Conservation (phyloP, 371 early-diverging fungal species). For the Cokeromyces recurvatus region DNA sequence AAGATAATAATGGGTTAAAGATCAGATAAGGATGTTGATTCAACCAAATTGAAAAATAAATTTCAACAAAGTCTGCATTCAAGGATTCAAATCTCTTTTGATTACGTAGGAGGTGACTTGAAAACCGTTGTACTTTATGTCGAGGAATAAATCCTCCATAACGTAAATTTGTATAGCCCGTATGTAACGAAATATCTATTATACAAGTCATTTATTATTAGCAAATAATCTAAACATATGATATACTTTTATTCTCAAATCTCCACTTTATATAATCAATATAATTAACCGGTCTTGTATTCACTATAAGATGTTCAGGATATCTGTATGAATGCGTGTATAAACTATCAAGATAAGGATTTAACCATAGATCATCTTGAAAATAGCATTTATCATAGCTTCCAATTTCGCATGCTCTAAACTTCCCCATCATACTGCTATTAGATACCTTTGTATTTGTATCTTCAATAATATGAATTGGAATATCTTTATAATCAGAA, state of each 20-base stretch:
- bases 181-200: constrained; percentile 46
- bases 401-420: constrained; percentile 42
- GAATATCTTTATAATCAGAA: not conserved
- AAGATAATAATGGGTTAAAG: constrained; percentile 41
- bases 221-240: not conserved
- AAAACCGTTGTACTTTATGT: constrained; percentile 40
- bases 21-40: constrained; percentile 61
- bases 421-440: constrained; percentile 9
- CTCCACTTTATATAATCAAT: constrained; percentile 55
- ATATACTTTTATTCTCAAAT: constrained; percentile 23
- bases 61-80: constrained; percentile 38
- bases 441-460: not conserved
- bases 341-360: constrained; percentile 53
- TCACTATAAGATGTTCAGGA: constrained; percentile 50
- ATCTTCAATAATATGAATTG: constrained; percentile 6
- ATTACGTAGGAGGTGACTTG: constrained; percentile 46
- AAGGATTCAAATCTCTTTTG: constrained; percentile 21
- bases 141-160: constrained; percentile 54
- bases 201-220: not conserved
- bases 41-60: constrained; percentile 55
- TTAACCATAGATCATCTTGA: constrained; percentile 61
- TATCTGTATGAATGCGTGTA: constrained; percentile 53
- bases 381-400: constrained; percentile 53
- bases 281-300: constrained; percentile 45
- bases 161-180: constrained; percentile 60